phyloP scores from a whole-genome alignment of 345 rosid species.

The Salix viminalis region DNA sequence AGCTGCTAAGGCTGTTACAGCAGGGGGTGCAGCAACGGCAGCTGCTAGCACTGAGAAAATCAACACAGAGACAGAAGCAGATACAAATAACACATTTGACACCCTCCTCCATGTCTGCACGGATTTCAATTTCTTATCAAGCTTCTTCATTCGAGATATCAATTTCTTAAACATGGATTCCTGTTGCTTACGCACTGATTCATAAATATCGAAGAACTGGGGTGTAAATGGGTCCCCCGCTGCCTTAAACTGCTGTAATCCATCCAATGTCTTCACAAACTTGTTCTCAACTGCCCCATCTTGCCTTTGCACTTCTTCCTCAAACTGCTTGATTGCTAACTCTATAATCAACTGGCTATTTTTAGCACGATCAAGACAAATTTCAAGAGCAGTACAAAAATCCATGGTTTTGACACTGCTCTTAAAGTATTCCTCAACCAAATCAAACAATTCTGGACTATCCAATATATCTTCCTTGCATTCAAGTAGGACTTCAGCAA shows the following conservation, averaged over 20 bases:
- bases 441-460: constrained; percentile 47
- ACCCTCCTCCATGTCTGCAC: constrained; percentile 71
- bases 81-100: constrained; percentile 64
- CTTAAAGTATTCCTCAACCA: constrained; percentile 68
- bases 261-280: constrained; percentile 58
- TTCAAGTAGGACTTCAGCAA: constrained; percentile 52
- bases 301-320: constrained; percentile 38
- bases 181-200: constrained; percentile 49
- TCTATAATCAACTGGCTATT: constrained; percentile 61
- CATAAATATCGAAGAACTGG: constrained; percentile 53
- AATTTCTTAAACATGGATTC: constrained; percentile 48
- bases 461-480: constrained; percentile 71
- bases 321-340: constrained; percentile 57
- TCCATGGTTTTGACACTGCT: constrained; percentile 60
- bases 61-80: constrained; percentile 63
- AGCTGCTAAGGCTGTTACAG: constrained; percentile 59
- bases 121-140: constrained; percentile 58
- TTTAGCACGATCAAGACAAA: constrained; percentile 58
- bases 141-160: constrained; percentile 42
- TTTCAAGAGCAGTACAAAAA: constrained; percentile 68
- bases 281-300: constrained; percentile 33
- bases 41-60: constrained; percentile 88
- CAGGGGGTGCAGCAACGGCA: constrained; percentile 73
- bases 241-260: constrained; percentile 53
- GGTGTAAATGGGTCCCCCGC: constrained; percentile 67